phyloP scores from a whole-genome alignment of 306 rosid species.

The Hippophae rhamnoides region DNA sequence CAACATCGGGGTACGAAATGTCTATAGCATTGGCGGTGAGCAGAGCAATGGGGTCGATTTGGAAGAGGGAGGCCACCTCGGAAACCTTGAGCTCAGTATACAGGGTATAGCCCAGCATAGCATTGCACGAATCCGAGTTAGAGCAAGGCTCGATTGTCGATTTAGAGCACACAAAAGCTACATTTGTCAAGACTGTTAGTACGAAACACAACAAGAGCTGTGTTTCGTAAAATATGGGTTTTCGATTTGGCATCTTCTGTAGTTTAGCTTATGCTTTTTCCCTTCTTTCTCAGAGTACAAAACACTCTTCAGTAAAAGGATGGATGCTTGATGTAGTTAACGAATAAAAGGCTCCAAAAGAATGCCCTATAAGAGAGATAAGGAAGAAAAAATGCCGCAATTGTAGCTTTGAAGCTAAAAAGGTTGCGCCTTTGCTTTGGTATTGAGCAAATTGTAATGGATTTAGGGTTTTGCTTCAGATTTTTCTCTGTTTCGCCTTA shows the following conservation, averaged over 20 bases:
- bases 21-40: constrained; percentile 88
- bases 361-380: neutral
- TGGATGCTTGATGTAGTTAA: neutral
- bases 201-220: constrained; percentile 17
- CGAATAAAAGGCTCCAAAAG: neutral
- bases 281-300: neutral
- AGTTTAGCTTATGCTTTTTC: neutral
- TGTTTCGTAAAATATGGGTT: constrained; percentile 6
- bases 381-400: neutral
- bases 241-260: constrained; percentile 26
- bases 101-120: constrained; percentile 77
- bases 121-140: constrained; percentile 75
- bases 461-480: constrained; percentile 2
- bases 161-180: constrained; percentile 35
- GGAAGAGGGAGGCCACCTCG: constrained; percentile 82
- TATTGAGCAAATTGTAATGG: neutral
- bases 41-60: constrained; percentile 72
- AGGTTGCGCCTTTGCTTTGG: constrained; percentile 10
- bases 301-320: neutral
- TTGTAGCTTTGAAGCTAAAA: constrained; percentile 1
- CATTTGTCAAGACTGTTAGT: constrained; percentile 16
- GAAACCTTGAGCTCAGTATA: constrained; percentile 95
- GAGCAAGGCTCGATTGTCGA: constrained; percentile 98
- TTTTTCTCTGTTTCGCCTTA: neutral
- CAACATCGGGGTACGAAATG: constrained; percentile 87